These are phyloP conservation scores for Angomonas ambiguus DNA, from an alignment of 208 protist genomes.

Conservation along the genomic window DNA sequence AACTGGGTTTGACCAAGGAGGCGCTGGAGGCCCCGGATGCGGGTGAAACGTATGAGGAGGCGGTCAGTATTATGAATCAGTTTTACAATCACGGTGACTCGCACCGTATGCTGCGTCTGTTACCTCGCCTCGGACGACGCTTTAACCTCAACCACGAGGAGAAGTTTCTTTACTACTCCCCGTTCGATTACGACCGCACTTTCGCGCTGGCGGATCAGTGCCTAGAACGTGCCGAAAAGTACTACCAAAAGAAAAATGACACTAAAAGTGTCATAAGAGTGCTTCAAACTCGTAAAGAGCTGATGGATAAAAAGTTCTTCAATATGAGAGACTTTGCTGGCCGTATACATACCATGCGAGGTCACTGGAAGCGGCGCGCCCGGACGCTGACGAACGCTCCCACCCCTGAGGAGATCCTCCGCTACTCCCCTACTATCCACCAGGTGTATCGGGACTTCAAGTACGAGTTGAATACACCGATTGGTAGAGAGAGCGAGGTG, in stretches of 20 bases:
- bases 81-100: slow-evolving; percentile 83
- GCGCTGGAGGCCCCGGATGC: slow-evolving; percentile 36
- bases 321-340: slow-evolving; percentile 89
- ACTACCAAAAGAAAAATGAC: slow-evolving; percentile 30
- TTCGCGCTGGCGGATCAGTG: slow-evolving; percentile 84
- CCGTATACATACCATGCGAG: slow-evolving; percentile 87
- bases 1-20: slow-evolving; percentile 73
- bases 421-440: slow-evolving; percentile 85
- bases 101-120: slow-evolving; percentile 80
- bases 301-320: slow-evolving; percentile 88
- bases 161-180: slow-evolving; percentile 89
- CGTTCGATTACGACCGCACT: slow-evolving; percentile 85
- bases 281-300: slow-evolving; percentile 69
- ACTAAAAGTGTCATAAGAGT: slow-evolving; percentile 52
- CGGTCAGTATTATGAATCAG: slow-evolving; percentile 48
- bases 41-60: slow-evolving; percentile 69
- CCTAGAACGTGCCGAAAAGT: slow-evolving; percentile 59
- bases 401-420: slow-evolving; percentile 82
- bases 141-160: slow-evolving; percentile 85
- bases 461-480: slow-evolving; percentile 78
- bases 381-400: slow-evolving; percentile 74
- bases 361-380: slow-evolving; percentile 80
- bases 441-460: slow-evolving; percentile 89
- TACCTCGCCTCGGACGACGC: slow-evolving; percentile 74
- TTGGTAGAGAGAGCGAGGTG: slow-evolving; percentile 84